Conservation (phyloP, 108 stramenopile genomes). For the Cyclotella baltica region DNA sequence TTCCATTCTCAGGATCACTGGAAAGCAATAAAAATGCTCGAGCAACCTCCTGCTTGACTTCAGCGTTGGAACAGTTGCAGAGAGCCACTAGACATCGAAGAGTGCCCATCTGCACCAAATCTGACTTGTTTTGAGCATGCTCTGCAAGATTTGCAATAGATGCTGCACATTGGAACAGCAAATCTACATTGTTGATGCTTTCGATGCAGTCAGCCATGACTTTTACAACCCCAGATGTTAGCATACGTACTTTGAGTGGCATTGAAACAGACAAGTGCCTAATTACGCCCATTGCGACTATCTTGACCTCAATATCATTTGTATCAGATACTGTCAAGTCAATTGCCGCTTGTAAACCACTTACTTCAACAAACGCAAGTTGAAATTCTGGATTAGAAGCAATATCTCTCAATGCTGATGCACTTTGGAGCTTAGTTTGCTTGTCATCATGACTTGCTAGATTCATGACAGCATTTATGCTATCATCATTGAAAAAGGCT, state of each 20-base stretch:
- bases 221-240: conserved; percentile 65
- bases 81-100: conserved; percentile 30
- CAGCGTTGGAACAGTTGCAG: conserved; percentile 21
- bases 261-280: conserved; percentile 72
- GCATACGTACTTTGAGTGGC: conserved; percentile 61
- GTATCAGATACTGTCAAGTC: conserved; percentile 53
- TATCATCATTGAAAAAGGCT: conserved; percentile 63
- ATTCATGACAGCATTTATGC: conserved; percentile 59
- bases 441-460: conserved; percentile 46
- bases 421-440: conserved; percentile 67
- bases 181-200: conserved; percentile 33
- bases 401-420: conserved; percentile 78
- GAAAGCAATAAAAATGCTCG: conserved; percentile 45
- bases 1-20: conserved; percentile 30
- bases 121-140: conserved; percentile 49
- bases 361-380: conserved; percentile 66
- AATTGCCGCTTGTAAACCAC: conserved; percentile 58
- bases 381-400: conserved; percentile 75
- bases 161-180: conserved; percentile 53
- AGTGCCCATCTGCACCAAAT: conserved; percentile 46
- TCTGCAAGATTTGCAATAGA: conserved; percentile 60
- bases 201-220: conserved; percentile 58
- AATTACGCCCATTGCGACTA: conserved; percentile 66
- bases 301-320: conserved; percentile 57
- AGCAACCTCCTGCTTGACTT: conserved; percentile 34